Base-by-base conservation (phyloP, 352 stramenopile genomes). In the Pythium folliculosum region DNA sequence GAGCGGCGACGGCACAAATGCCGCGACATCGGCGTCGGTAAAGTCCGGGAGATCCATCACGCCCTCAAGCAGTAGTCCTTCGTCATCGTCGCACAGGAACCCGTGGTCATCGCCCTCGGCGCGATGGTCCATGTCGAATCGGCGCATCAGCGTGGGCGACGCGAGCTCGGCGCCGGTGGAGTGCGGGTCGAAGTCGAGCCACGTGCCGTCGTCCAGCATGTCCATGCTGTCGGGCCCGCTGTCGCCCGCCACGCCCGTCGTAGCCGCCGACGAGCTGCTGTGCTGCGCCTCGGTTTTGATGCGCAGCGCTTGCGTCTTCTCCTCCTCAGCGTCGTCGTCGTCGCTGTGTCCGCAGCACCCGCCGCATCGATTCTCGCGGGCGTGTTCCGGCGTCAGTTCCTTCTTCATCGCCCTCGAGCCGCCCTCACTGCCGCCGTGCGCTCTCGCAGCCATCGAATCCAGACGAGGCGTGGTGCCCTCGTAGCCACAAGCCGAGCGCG, bases 151-250 rank as follows among this genome's bases (percentile, higher is more conserved):
- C 2, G 69, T 67, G 2, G 65, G 72, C 23, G 69, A 72, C 13
- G 55, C 47, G n/a, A 72, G 53, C 27, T 52, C 54, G 7, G 65
- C 58, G 21, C 58, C 65, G 0, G 59, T 67, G 16, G 53, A 50
- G 0, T 67, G 51, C 21, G 45, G 25, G 27, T 70, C 65, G 38
- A 76, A 76, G 50, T 74, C 72, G n/a, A 78, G 58, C 69, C 72
- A 78, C 21, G 69, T 60, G 49, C 61, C 60, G 30, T 65, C 53
- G 61, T 68, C 60, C 52, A 72, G 68, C 65, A 71, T 66, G 50
- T 71, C 65, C 56, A 71, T 62, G 56, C 72, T 70, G 13, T 57
- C 69, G 3, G 49, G 68, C 0, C 60, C 62, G 43, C 70, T 62
- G 5, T 68, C 53, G 8, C 25, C 40, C 2, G 58, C 35, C 5